Evolutionary conservation across 495 filamentous ascomycete species (phyloP).

Genomic region (Massariosphaeria phaeospora): DNA sequence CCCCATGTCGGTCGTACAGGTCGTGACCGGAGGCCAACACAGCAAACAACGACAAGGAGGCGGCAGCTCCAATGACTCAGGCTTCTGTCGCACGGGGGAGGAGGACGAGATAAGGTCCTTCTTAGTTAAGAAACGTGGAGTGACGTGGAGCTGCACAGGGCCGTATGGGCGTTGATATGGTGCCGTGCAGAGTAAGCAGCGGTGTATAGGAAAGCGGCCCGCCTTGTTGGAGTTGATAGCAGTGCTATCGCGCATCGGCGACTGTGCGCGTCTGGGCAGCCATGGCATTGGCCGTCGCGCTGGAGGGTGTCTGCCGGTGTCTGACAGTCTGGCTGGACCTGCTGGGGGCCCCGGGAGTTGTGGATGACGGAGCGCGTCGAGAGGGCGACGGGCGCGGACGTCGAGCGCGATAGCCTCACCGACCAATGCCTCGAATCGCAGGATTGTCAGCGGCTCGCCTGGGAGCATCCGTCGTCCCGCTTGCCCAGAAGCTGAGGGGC

Average conservation of each 20-base stretch:
- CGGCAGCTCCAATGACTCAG: constrained; percentile 18
- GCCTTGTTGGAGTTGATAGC: background rate
- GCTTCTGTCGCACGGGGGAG: constrained; percentile 10
- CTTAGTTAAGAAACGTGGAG: background rate
- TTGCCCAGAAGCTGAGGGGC: too few relatives aligned
- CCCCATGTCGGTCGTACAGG: constrained; percentile 7
- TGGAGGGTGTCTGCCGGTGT: too few relatives aligned
- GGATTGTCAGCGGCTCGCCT: background rate
- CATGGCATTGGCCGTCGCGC: background rate
- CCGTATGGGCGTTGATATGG: constrained; percentile 11
- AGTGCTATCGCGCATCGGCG: background rate
- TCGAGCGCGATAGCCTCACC: constrained; percentile 23
- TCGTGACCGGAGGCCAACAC: constrained; percentile 4
- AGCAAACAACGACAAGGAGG: background rate
- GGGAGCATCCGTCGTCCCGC: too few relatives aligned
- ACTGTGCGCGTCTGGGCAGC: constrained; percentile 15
- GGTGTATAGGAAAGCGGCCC: background rate
- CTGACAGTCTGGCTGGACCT: too few relatives aligned
- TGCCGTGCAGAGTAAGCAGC: constrained; percentile 10
- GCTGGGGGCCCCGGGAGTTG: constrained; percentile 17
- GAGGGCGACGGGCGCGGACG: background rate
- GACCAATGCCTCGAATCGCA: background rate
- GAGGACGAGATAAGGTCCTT: background rate
- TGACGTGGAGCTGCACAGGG: constrained; percentile 28
- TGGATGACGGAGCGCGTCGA: background rate